phyloP scores from a whole-genome alignment of 2,329 filamentous ascomycete species.

The Trichoderma hamatum region DNA sequence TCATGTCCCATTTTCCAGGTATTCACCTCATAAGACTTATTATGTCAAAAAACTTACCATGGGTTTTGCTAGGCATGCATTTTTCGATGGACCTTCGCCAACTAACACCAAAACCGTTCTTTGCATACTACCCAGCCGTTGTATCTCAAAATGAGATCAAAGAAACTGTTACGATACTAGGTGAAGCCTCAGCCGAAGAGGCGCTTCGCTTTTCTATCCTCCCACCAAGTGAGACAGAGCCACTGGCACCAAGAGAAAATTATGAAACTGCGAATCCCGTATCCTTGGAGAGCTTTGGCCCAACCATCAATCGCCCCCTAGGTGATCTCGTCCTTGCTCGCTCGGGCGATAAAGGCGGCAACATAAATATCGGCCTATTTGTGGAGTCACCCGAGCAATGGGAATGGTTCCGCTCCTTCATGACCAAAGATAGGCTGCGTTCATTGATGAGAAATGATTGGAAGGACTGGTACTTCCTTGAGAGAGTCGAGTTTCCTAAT shows the following conservation, averaged over 20 bases:
- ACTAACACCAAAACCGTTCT: constrained; percentile 36
- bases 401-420: constrained; percentile 48
- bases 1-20: constrained; percentile 47
- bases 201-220: constrained; percentile 28
- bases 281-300: constrained; percentile 28
- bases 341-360: constrained; percentile 48
- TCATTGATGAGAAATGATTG: constrained; percentile 43
- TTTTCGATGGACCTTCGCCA: constrained; percentile 47
- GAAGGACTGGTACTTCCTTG: constrained; percentile 41
- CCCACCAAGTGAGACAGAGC: constrained; percentile 30
- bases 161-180: constrained; percentile 33
- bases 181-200: neutral
- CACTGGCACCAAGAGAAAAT: constrained; percentile 29
- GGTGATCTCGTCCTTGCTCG: constrained; percentile 38
- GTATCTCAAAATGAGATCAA: constrained; percentile 39
- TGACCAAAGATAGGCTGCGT: constrained; percentile 45
- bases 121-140: constrained; percentile 33
- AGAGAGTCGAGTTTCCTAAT: constrained; percentile 51
- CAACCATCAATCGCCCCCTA: constrained; percentile 33
- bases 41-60: neutral
- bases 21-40: neutral
- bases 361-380: constrained; percentile 51
- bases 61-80: constrained; percentile 41
- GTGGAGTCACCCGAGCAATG: constrained; percentile 48
- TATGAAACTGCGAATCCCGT: constrained; percentile 32